Evolutionary conservation across 768 basidiomycete species (phyloP).

Genomic region (Calocera cornea): DNA sequence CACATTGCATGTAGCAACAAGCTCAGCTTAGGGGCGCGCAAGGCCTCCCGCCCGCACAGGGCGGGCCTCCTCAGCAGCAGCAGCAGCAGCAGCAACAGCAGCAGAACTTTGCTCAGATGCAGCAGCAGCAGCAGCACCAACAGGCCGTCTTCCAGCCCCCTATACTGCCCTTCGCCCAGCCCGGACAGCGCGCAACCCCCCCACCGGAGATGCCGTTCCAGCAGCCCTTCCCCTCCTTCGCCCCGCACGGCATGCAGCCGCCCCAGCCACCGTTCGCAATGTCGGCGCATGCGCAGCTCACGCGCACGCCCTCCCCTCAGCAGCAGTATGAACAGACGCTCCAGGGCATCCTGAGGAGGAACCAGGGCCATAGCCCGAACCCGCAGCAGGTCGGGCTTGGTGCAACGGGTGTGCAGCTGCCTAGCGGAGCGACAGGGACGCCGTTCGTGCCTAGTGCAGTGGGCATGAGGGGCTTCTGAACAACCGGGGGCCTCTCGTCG

Average conservation of each 20-base stretch:
- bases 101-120: too few species aligned
- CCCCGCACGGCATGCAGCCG: conserved; percentile 22
- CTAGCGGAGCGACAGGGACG: neutral
- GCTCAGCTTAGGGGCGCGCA: conserved; percentile 7
- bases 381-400: neutral
- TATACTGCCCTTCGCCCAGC: neutral
- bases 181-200: neutral
- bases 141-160: neutral
- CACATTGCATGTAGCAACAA: neutral
- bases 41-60: neutral
- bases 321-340: conserved; percentile 1
- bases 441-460: neutral
- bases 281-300: neutral
- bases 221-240: conserved; percentile 31
- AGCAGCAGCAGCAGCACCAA: neutral
- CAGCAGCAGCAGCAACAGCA: neutral
- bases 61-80: neutral
- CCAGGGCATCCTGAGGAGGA: neutral
- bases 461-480: conserved; percentile 1
- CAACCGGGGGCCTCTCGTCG: neutral
- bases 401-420: neutral
- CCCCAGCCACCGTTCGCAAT: conserved; percentile 21
- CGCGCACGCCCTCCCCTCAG: neutral
- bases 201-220: conserved; percentile 53
- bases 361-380: neutral